phyloP scores from a whole-genome alignment of 108 stramenopile species.

The Skeletonema grethae region DNA sequence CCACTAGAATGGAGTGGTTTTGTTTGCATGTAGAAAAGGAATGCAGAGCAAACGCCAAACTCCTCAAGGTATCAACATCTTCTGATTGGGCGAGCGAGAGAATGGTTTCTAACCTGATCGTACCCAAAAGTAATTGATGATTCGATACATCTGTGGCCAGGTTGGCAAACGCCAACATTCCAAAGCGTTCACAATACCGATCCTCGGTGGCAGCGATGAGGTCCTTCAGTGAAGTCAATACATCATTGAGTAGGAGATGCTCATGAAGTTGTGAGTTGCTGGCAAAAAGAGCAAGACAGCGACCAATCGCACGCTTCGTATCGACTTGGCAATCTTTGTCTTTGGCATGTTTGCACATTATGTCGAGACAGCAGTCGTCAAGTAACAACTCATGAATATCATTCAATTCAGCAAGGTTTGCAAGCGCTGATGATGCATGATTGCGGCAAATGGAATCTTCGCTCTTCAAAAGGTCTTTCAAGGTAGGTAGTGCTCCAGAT shows the following conservation, averaged over 20 bases:
- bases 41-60: slow-evolving; percentile 70
- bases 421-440: slow-evolving; percentile 64
- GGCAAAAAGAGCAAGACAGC: slow-evolving; percentile 75
- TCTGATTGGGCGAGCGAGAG: slow-evolving; percentile 57
- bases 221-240: slow-evolving; percentile 56
- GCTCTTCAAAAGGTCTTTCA: slow-evolving; percentile 56
- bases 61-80: slow-evolving; percentile 75
- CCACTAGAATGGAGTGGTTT: slow-evolving; percentile 69
- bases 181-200: slow-evolving; percentile 55
- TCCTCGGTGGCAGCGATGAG: slow-evolving; percentile 58
- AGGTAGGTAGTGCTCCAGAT: slow-evolving; percentile 70
- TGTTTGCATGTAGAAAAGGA: slow-evolving; percentile 67
- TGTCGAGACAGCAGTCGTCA: slow-evolving; percentile 20
- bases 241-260: slow-evolving; percentile 49
- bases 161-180: slow-evolving; percentile 75
- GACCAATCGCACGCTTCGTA: slow-evolving; percentile 69
- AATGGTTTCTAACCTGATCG: slow-evolving; percentile 57
- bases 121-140: slow-evolving; percentile 66
- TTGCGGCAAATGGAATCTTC: slow-evolving; percentile 62
- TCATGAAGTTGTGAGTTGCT: slow-evolving; percentile 71
- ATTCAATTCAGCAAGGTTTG: slow-evolving; percentile 43
- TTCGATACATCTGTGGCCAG: slow-evolving; percentile 68
- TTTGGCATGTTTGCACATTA: slow-evolving; percentile 23
- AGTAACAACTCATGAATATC: slow-evolving; percentile 35
- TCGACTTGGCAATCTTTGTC: slow-evolving; percentile 37